A percentile compares a stretch with the other conserved stretches of the same genome.
phyloP scores from a whole-genome alignment of 352 stramenopile species.

The Aphanomyces astaci region DNA sequence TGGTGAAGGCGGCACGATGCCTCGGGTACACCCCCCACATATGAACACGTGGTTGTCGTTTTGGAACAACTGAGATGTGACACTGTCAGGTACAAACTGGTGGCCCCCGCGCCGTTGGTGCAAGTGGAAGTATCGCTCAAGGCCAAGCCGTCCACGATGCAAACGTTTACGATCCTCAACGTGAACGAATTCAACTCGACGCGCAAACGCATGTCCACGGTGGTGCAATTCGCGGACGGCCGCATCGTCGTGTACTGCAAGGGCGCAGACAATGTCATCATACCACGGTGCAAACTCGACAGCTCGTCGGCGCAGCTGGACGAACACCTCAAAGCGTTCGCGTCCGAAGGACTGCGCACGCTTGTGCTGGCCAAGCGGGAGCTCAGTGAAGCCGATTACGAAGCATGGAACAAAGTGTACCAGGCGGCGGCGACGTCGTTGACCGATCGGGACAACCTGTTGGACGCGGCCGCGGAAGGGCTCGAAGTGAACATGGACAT shows the following conservation, averaged over 20 bases:
- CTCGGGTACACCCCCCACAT: too few species aligned
- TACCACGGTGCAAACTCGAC: slow-evolving; percentile 41
- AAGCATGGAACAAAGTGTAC: slow-evolving; percentile 50
- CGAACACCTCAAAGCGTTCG: slow-evolving; percentile 65
- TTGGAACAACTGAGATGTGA: slow-evolving; percentile 39
- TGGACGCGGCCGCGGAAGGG: slow-evolving; percentile 40
- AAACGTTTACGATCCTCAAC: slow-evolving; percentile 44
- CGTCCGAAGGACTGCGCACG: slow-evolving; percentile 74
- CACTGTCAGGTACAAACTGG: slow-evolving; percentile 48
- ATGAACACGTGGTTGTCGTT: slow-evolving; percentile 61
- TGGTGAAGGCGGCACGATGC: slow-evolving; percentile 51
- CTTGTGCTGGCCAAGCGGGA: slow-evolving; percentile 58
- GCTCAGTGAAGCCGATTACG: slow-evolving; percentile 48
- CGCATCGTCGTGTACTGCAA: slow-evolving; percentile 30
- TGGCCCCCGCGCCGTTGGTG: slow-evolving; percentile 36
- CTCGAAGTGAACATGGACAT: slow-evolving; percentile 77
- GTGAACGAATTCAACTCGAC: slow-evolving; percentile 63
- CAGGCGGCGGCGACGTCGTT: slow-evolving; percentile 45
- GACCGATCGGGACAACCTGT: slow-evolving; percentile 40
- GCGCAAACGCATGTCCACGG: slow-evolving; percentile 68
- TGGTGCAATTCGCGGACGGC: slow-evolving; percentile 29
- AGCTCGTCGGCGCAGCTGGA: slow-evolving; percentile 38
- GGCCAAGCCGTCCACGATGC: not conserved
- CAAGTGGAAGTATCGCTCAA: slow-evolving; percentile 49
- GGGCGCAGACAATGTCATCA: slow-evolving; percentile 79